Evolutionary conservation across 2,329 filamentous ascomycete genomes (phyloP).

Genomic region (Cercospora sp.): DNA sequence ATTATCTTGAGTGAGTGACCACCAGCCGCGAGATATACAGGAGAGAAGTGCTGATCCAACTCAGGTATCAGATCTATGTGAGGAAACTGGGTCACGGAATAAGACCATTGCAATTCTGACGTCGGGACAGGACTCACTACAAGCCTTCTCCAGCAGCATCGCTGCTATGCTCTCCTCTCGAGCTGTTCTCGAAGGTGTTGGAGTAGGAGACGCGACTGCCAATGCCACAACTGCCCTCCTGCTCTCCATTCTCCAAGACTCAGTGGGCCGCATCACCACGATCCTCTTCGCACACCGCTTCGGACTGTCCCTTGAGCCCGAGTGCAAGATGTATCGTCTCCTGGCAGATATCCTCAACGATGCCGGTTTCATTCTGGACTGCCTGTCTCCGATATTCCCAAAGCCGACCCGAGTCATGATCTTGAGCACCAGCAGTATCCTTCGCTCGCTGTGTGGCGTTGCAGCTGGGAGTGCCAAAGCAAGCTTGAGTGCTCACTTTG

Average conservation of each 20-base stretch:
- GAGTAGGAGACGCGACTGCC: conserved; percentile 76
- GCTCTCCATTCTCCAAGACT: conserved; percentile 79
- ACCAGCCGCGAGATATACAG: rapidly evolving
- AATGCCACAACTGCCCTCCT: conserved; percentile 79
- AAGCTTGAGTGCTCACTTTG: conserved; percentile 88
- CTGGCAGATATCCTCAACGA: conserved; percentile 89
- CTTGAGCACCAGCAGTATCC: conserved; percentile 60
- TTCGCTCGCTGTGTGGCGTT: conserved; percentile 77
- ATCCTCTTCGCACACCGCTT: conserved; percentile 83
- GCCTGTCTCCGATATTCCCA: conserved; percentile 73
- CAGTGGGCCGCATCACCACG: conserved; percentile 76
- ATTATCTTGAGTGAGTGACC: conserved; percentile 72
- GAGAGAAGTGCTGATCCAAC: neutral
- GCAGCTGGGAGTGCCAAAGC: conserved; percentile 89
- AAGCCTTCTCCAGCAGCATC: conserved; percentile 82
- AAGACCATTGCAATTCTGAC: conserved; percentile 2
- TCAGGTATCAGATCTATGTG: conserved; percentile 68
- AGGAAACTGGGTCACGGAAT: conserved; percentile 29
- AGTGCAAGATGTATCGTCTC: conserved; percentile 87
- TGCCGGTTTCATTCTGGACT: conserved; percentile 79
- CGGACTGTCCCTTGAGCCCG: conserved; percentile 79
- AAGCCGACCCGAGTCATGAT: conserved; percentile 57
- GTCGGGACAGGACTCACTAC: conserved; percentile 65
- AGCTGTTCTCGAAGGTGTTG: conserved; percentile 75
- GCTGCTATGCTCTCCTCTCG: conserved; percentile 76